These are phyloP conservation scores for Ceratocystis colombiana DNA, from an alignment of 2,329 filamentous ascomycete species.

Conservation along the genomic window DNA sequence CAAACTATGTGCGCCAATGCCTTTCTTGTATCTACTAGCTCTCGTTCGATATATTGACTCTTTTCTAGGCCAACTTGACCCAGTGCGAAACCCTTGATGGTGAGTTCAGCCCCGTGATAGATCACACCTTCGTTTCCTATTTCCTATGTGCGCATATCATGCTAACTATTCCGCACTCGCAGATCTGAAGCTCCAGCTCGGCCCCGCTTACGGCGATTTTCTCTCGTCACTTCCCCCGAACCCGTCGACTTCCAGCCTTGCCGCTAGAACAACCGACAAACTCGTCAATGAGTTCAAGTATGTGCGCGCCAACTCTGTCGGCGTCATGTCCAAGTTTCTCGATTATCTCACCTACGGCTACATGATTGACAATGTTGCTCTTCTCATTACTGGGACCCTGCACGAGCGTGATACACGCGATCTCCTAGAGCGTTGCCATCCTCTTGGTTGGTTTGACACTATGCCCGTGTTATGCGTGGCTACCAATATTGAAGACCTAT, in stretches of 20 bases:
- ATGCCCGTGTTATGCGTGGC: slow-evolving; percentile 97
- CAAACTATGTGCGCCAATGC: slow-evolving; percentile 54
- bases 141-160: slow-evolving; percentile 20
- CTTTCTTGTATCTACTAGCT: not conserved
- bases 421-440: slow-evolving; percentile 89
- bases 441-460: slow-evolving; percentile 96
- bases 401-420: slow-evolving; percentile 96
- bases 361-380: slow-evolving; percentile 99
- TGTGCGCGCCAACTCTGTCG: slow-evolving; percentile 83
- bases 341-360: slow-evolving; percentile 98
- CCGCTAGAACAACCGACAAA: slow-evolving; percentile 93
- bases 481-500: slow-evolving; percentile 96
- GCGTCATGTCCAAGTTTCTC: slow-evolving; percentile 87
- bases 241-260: slow-evolving; percentile 89
- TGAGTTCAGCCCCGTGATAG: slow-evolving; percentile 35
- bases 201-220: slow-evolving; percentile 93
- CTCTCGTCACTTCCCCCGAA: slow-evolving; percentile 88
- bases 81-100: slow-evolving; percentile 98
- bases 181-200: slow-evolving; percentile 98
- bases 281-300: slow-evolving; percentile 96
- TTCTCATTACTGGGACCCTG: slow-evolving; percentile 93
- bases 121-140: not conserved
- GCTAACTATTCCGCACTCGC: not conserved
- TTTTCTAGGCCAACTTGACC: slow-evolving; percentile 79
- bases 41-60: slow-evolving; percentile 8